Evolutionary conservation across 495 filamentous ascomycete species (phyloP), one percentile per base, ranked within the genome.

Genomic region (Aspergillus wentii): DNA sequence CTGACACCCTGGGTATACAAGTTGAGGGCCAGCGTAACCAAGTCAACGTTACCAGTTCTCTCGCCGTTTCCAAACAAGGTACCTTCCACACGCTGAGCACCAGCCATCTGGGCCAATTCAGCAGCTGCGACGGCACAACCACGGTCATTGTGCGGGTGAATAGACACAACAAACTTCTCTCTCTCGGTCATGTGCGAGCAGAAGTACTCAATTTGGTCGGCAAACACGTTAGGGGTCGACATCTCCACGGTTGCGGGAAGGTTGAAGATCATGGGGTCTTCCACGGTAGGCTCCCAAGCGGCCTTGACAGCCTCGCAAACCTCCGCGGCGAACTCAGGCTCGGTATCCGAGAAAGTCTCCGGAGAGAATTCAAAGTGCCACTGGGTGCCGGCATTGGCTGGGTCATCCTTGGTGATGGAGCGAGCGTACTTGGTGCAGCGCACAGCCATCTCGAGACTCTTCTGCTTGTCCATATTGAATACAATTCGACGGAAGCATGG

Each of bases 351-450:
- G 71, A 97, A 98, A 9, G 86, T 94, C 72, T 98, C 92, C 10
- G 92, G 92, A 23, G 84, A 90, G 69, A 97, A 98, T 62, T 97
- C 91, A 51, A 88, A 95, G 21, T 81, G 79, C 92, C 92, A 98
- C 56, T 94, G 79, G 8, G 92, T 94, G 30, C 62, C 63, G 9
- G 66, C 64, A 20, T 77, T 76, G 10, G 72, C 67, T 0, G 91
- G 90, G 61, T 95, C 84, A 52, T 98, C 92, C 72, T 98, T 98
- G 40, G 92, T 98, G 49, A 98, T 81, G 11, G 82, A 87, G 36
- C 91, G 74, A 19, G 88, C 90, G 51, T 84, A 84, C 56, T 85
- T 86, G 26, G 91, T 83, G 62, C 88, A 96, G 46, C 78, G 78
- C 25, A 92, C 88, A 13, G 91, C 92, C 58, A 91, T 72, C 52